Evolutionary conservation across 192 early-diverging fungal species (phyloP), one percentile per base, ranked within the genome.

Genomic region (Geranomyces michiganensis): DNA sequence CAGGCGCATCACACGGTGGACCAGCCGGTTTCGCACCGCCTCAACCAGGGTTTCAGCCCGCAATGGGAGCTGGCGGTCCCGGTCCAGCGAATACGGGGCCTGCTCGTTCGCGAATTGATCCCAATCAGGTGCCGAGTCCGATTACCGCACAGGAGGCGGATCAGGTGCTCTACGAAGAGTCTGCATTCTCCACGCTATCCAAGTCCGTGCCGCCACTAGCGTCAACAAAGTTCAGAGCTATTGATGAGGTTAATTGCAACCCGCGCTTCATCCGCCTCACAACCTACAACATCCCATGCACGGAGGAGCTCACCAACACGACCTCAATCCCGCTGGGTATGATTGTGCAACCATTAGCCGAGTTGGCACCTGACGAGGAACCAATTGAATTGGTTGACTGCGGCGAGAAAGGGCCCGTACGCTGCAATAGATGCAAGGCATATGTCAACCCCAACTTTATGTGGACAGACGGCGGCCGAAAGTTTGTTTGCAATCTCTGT

Each of bases 401-500:
- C 82, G 96, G 93, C 33, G 88, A 90, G 26, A 73, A 84, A 8
- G 97, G 96, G 0, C 97, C 97, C 1, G 78, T 92, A 46, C 89
- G 97, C 44, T 99, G 97, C 77, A 74, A 82, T 59, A 89, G 95
- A 3, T 99, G 97, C 85, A 92, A 92, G 48, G 93, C 90, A 1
- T 99, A 99, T 74, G 87, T 97, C 71, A 99, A 99, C 76, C 93
- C 95, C 15, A 90, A 87, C 77, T 91, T 93, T 76, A 76, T 79
- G 33, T 99, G 95, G 69, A 89, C 90, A 12, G 90, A 96, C 30
- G 95, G 95, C 13, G 97, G 97, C 19, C 88, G 92, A 55, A 91
- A 88, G 62, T 98, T 92, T 77, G 85, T 93, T 46, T 99, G 97
- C 76, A 99, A 99, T 76, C 74, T 99, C 71, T 99, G 97, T 81